A percentile compares a stretch with the other conserved stretches of the same genome.
Conservation (phyloP, 768 basidiomycete genomes). For the Rhodotorula graminis region DNA sequence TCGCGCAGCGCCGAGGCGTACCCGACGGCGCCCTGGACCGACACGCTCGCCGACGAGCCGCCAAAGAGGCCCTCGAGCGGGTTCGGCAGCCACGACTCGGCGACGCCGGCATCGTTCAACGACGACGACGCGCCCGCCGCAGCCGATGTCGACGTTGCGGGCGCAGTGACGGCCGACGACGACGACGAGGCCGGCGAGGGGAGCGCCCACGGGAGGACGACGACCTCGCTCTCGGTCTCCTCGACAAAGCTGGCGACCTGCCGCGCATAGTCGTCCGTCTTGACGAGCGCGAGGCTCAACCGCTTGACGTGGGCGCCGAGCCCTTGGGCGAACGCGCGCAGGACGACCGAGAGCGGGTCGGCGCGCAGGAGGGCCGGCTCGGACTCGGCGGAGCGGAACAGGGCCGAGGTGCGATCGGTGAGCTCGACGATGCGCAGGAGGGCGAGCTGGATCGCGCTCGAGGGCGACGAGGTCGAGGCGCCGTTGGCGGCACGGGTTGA, state of each 20-base stretch:
- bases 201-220: conserved; percentile 79
- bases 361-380: conserved; percentile 60
- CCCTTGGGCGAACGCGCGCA: conserved; percentile 20
- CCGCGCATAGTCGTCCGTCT: conserved; percentile 63
- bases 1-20: conserved; percentile 23
- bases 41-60: conserved; percentile 4
- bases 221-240: conserved; percentile 62
- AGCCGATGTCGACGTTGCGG: too few species aligned
- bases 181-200: conserved; percentile 27
- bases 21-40: conserved; percentile 18
- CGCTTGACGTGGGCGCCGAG: conserved; percentile 43
- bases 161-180: neutral
- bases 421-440: conserved; percentile 85
- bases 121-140: neutral
- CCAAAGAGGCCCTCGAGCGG: conserved; percentile 33
- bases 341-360: conserved; percentile 57
- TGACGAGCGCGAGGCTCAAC: conserved; percentile 67
- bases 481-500: neutral
- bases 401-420: conserved; percentile 78
- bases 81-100: conserved; percentile 26
- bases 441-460: conserved; percentile 44
- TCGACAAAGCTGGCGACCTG: conserved; percentile 51
- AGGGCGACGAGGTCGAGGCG: neutral
- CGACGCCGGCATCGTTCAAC: conserved; percentile 16
- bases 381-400: conserved; percentile 69